Conservation (phyloP, 805 yeast genomes). For the Cyberlindnera maritima region DNA sequence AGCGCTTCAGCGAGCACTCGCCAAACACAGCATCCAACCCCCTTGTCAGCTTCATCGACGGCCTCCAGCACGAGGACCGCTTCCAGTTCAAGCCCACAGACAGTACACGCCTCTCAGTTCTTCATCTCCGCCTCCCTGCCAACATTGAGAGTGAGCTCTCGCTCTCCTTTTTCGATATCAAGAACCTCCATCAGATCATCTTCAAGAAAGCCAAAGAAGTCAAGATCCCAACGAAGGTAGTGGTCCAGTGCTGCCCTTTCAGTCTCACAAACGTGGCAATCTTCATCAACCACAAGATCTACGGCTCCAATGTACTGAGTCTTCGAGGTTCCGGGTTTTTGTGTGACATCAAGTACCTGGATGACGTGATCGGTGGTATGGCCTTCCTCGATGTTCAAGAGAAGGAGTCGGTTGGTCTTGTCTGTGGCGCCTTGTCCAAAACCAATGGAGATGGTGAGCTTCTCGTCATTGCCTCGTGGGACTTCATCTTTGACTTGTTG, state of each 20-base stretch:
- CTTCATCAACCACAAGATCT: slow-evolving; percentile 23
- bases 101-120: slow-evolving; percentile 11
- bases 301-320: slow-evolving; percentile 20
- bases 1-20: slow-evolving; percentile 1
- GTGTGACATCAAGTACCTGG: slow-evolving; percentile 27
- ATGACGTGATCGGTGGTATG: slow-evolving; percentile 28
- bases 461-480: slow-evolving; percentile 26
- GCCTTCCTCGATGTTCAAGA: slow-evolving; percentile 13
- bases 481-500: slow-evolving; percentile 17
- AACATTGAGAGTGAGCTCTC: neutral
- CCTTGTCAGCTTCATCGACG: slow-evolving; percentile 4
- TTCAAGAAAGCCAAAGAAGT: slow-evolving; percentile 10
- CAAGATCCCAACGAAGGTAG: slow-evolving; percentile 19
- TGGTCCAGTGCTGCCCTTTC: slow-evolving; percentile 28
- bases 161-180: slow-evolving; percentile 12
- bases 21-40: neutral
- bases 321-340: slow-evolving; percentile 20
- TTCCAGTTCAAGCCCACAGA: slow-evolving; percentile 22
- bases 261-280: slow-evolving; percentile 30
- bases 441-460: slow-evolving; percentile 31
- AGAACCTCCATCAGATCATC: slow-evolving; percentile 11
- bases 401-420: slow-evolving; percentile 21
- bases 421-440: slow-evolving; percentile 23
- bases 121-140: slow-evolving; percentile 18
- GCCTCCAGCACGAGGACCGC: slow-evolving; percentile 8